Percentiles rank a stretch among this genome's conserved stretches.
These are phyloP conservation scores for Pisolithus orientalis DNA, from an alignment of 768 basidiomycete species.

Conservation along the genomic window DNA sequence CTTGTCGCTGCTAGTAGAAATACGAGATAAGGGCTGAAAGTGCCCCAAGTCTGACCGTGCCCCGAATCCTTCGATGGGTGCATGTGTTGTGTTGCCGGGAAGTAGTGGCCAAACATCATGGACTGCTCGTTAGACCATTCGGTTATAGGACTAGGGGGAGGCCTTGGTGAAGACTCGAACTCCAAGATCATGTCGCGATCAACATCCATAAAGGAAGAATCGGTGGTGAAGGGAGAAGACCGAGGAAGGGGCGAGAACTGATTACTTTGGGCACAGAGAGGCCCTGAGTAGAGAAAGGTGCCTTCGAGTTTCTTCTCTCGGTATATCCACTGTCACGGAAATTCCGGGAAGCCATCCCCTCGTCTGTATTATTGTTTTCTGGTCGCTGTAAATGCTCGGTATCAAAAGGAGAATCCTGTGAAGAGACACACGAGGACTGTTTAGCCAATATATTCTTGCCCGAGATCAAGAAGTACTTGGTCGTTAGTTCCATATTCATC, in stretches of 20 bases:
- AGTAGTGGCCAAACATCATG: not conserved
- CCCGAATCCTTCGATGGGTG: too few species aligned
- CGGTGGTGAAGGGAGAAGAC: slow-evolving; percentile 19
- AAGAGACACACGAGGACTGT: not conserved
- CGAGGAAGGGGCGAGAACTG: slow-evolving; percentile 8
- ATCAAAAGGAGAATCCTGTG: not conserved
- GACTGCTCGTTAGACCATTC: not conserved
- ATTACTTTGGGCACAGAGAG: not conserved
- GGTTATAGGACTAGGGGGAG: not conserved
- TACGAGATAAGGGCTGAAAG: too few species aligned
- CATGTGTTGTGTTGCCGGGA: not conserved
- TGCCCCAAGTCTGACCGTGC: too few species aligned
- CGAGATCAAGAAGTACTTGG: not conserved
- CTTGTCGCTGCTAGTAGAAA: too few species aligned
- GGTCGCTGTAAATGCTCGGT: too few species aligned
- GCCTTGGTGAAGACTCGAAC: slow-evolving; percentile 19
- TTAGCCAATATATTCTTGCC: not conserved
- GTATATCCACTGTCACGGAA: not conserved
- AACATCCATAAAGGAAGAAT: slow-evolving; percentile 8
- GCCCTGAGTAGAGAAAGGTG: not conserved
- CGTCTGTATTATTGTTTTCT: too few species aligned
- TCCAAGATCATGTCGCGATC: slow-evolving; percentile 10
- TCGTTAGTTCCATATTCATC: not conserved
- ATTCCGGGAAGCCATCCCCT: too few species aligned
- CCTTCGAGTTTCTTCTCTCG: not conserved